Percentiles rank a stretch among this genome's conserved stretches.
Evolutionary conservation across 192 early-diverging fungal species (phyloP).

Genomic region (Geranomyces variabilis): DNA sequence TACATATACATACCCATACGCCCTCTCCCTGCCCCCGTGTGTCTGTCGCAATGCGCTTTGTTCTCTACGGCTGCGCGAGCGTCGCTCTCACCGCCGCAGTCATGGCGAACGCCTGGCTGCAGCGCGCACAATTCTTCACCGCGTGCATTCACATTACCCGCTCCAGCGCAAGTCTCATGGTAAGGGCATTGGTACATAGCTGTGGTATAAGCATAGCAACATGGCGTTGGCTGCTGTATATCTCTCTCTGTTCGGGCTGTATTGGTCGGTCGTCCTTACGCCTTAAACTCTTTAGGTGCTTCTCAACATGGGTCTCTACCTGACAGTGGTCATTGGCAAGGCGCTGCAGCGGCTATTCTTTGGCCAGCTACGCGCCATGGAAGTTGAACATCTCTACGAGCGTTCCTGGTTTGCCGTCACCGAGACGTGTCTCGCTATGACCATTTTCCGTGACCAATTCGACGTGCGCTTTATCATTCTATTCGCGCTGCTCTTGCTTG

Average conservation of each 20-base stretch:
- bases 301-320: conserved; percentile 76
- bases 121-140: conserved; percentile 78
- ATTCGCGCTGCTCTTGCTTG: conserved; percentile 85
- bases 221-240: no score
- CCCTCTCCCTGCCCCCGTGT: no score
- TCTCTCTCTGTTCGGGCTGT: no score
- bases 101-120: conserved; percentile 45
- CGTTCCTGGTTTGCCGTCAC: conserved; percentile 96
- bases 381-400: conserved; percentile 99
- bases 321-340: conserved; percentile 80
- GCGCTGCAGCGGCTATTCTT: conserved; percentile 83
- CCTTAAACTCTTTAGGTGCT: conserved; percentile 72
- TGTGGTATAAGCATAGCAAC: no score
- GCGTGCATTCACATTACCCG: conserved; percentile 88
- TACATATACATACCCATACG: no score
- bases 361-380: conserved; percentile 86
- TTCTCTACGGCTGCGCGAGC: conserved; percentile 72
- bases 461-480: conserved; percentile 81
- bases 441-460: conserved; percentile 95
- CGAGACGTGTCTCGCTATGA: conserved; percentile 95
- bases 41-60: conserved; percentile 55
- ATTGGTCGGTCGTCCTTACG: no score
- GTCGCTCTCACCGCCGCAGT: conserved; percentile 60
- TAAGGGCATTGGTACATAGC: conserved; percentile 35
- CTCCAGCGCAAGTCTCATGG: conserved; percentile 86